These are phyloP conservation scores for Grammothele lineata DNA, from an alignment of 768 basidiomycete species.

Conservation along the genomic window DNA sequence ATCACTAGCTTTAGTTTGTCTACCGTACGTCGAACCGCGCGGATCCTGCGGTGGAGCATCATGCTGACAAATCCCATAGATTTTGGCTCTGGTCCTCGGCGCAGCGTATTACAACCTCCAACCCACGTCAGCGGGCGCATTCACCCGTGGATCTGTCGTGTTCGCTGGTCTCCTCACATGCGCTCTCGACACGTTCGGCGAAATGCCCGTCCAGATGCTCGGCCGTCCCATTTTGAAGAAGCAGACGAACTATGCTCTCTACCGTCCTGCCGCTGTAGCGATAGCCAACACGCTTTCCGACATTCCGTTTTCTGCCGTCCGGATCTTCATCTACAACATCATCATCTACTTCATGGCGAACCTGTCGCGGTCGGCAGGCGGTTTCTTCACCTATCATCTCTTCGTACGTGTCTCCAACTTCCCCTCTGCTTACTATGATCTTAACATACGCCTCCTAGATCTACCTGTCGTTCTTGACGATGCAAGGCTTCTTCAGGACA, in stretches of 20 bases:
- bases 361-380: conserved; percentile 37
- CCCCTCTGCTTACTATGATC: neutral
- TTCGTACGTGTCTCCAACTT: conserved; percentile 31
- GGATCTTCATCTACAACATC: conserved; percentile 57
- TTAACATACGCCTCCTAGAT: conserved; percentile 22
- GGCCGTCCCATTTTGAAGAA: conserved; percentile 74
- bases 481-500: conserved; percentile 84
- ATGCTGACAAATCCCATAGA: too few species aligned
- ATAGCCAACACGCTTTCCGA: conserved; percentile 67
- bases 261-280: conserved; percentile 60
- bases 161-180: conserved; percentile 67
- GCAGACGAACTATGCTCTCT: conserved; percentile 62
- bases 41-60: too few species aligned
- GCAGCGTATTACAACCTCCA: conserved; percentile 73
- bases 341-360: conserved; percentile 67
- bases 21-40: conserved; percentile 47
- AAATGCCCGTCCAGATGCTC: conserved; percentile 75
- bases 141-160: conserved; percentile 82
- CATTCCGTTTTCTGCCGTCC: conserved; percentile 60
- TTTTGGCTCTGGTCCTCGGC: conserved; percentile 64
- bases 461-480: conserved; percentile 60
- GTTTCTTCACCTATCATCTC: conserved; percentile 59
- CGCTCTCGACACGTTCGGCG: conserved; percentile 69
- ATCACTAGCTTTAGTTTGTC: conserved; percentile 64
- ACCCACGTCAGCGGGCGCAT: conserved; percentile 70